phyloP scores from a whole-genome alignment of 495 filamentous ascomycete genomes.

The Hypoxylon lienhwacheense region DNA sequence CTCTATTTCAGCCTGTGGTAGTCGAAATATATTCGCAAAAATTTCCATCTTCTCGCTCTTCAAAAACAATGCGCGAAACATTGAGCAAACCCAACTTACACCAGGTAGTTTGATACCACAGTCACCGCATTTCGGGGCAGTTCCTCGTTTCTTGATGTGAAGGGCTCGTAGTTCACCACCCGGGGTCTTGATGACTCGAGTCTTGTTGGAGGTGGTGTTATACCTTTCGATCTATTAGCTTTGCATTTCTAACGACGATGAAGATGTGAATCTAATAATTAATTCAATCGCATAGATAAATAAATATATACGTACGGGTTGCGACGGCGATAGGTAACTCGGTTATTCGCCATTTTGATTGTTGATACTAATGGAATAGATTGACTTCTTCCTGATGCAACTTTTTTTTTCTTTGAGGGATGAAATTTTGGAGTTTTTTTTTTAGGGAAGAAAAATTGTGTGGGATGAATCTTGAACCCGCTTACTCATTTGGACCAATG shows the following conservation, averaged over 20 bases:
- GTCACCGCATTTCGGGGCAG: conserved; percentile 97
- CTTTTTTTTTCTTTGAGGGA: conserved; percentile 48
- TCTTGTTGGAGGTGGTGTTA: conserved; percentile 97
- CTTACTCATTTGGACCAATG: conserved; percentile 36
- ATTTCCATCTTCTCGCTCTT: not conserved
- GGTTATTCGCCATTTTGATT: conserved; percentile 62
- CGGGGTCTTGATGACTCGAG: conserved; percentile 93
- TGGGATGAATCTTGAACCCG: conserved; percentile 39
- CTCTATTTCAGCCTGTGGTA: not conserved
- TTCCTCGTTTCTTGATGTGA: conserved; percentile 98
- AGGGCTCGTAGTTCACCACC: conserved; percentile 92
- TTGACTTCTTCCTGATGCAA: conserved; percentile 45
- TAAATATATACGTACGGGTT: conserved; percentile 96
- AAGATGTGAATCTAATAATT: conserved; percentile 14
- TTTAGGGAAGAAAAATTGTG: conserved; percentile 30
- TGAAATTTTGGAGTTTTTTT: conserved; percentile 49
- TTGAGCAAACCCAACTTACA: conserved; percentile 60
- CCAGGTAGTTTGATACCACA: conserved; percentile 93
- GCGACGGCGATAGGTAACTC: conserved; percentile 74
- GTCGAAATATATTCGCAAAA: not conserved
- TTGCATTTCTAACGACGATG: conserved; percentile 3
- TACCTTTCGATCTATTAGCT: conserved; percentile 60
- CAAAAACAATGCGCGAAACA: conserved; percentile 2
- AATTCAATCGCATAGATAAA: conserved; percentile 17
- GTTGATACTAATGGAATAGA: conserved; percentile 55